A percentile compares a stretch with the other conserved stretches of the same genome.
Evolutionary conservation across 1,284 basidiomycete species (phyloP).

Genomic region (Neotropicomus parvogracilis): DNA sequence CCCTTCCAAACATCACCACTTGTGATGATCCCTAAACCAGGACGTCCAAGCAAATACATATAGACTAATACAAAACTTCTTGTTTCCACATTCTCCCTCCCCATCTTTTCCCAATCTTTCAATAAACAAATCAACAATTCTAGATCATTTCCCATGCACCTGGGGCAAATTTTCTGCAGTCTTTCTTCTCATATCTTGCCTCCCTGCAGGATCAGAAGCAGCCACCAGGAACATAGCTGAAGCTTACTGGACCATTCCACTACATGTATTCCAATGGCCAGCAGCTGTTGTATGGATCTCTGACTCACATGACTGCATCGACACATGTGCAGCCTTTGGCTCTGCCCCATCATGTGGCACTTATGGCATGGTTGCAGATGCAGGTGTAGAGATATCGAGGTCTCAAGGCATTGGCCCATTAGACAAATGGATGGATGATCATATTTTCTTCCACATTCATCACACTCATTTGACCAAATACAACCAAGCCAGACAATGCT

Average conservation of each 20-base stretch:
- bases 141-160: neutral
- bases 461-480: no score
- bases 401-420: neutral
- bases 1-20: neutral
- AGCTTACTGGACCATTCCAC: no score
- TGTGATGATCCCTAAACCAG: neutral
- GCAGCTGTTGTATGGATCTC: rapidly evolving
- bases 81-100: no score
- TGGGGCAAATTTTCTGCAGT: neutral
- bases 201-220: neutral
- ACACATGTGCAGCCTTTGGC: slow-evolving; percentile 20
- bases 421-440: slow-evolving; percentile 6
- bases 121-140: no score
- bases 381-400: neutral
- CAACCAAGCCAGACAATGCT: no score
- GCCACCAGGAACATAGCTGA: neutral
- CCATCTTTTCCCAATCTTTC: no score
- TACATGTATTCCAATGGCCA: neutral
- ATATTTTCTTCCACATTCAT: neutral
- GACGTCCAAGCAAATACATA: neutral
- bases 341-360: slow-evolving; percentile 28
- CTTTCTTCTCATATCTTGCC: neutral
- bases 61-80: neutral
- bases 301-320: neutral
- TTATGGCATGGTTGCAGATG: slow-evolving; percentile 35